A percentile compares a stretch with the other conserved stretches of the same genome.
These are phyloP conservation scores for Penstemon davidsonii DNA, from an alignment of 257 asterid species.

Conservation along the genomic window DNA sequence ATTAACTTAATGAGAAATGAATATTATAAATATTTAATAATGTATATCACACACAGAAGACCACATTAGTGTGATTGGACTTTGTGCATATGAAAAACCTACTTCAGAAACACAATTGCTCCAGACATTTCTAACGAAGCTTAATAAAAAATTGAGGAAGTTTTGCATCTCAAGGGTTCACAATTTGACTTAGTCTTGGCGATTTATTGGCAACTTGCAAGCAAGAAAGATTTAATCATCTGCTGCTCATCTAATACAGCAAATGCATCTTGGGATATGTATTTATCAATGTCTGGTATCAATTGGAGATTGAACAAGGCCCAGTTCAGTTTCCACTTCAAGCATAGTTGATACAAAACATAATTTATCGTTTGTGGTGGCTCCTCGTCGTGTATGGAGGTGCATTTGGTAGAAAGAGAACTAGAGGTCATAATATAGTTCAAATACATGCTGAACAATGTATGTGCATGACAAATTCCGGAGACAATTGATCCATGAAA, in stretches of 20 bases:
- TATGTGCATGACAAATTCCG: background rate
- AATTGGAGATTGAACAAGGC: background rate
- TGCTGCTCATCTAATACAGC: background rate
- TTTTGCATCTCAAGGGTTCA: constrained; percentile 2
- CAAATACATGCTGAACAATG: background rate
- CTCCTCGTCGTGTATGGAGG: background rate
- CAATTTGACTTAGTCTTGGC: background rate
- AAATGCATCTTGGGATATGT: background rate
- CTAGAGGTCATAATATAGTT: background rate
- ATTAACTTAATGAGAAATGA: background rate
- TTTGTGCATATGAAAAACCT: constrained; percentile 8
- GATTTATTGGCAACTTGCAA: background rate
- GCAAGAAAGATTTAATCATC: background rate
- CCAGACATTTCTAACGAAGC: background rate
- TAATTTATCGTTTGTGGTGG: no score
- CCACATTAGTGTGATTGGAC: background rate
- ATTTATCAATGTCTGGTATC: background rate
- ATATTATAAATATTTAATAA: constrained; percentile 5
- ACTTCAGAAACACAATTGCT: constrained; percentile 1
- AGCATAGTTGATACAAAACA: background rate
- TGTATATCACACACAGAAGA: background rate
- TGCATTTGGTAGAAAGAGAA: background rate
- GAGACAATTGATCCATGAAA: background rate
- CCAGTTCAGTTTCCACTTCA: background rate
- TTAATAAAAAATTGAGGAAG: background rate